A percentile compares a stretch with the other conserved stretches of the same genome.
phyloP scores from a whole-genome alignment of 1,139 yeast species.

The Hanseniaspora sp. region DNA sequence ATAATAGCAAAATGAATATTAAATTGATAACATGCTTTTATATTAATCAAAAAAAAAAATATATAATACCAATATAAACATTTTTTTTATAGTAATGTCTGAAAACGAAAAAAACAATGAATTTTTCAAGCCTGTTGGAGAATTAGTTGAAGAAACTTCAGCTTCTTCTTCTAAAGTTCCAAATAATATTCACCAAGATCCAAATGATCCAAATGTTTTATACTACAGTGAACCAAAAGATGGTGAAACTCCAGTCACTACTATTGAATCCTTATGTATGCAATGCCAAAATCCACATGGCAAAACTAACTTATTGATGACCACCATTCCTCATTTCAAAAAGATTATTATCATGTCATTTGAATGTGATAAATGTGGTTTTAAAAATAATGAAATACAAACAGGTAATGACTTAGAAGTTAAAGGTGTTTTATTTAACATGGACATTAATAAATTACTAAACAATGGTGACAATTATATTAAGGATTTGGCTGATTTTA shows the following conservation, averaged over 20 bases:
- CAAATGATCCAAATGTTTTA: constrained; percentile 12
- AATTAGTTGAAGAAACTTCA: constrained; percentile 38
- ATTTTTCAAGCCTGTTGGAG: constrained; percentile 49
- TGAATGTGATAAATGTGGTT: constrained; percentile 88
- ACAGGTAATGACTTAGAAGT: constrained; percentile 84
- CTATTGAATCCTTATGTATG: constrained; percentile 90
- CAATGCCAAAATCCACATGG: constrained; percentile 76
- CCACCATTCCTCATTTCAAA: constrained; percentile 82
- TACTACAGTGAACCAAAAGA: constrained; percentile 15
- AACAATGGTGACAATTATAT: constrained; percentile 40
- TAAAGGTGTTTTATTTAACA: constrained; percentile 52
- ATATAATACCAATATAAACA: background rate
- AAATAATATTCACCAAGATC: constrained; percentile 39
- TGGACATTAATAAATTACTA: constrained; percentile 41
- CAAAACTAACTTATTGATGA: constrained; percentile 66
- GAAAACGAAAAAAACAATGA: constrained; percentile 22
- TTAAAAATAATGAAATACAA: constrained; percentile 85
- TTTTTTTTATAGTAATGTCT: background rate
- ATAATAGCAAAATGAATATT: constrained; percentile 21
- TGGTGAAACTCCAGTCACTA: constrained; percentile 92
- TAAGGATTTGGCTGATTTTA: constrained; percentile 21
- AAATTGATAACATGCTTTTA: too few species aligned
- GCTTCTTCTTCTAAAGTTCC: constrained; percentile 57
- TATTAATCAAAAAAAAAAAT: background rate
- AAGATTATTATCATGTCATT: constrained; percentile 93